Conservation (phyloP, 306 rosid species). For the Comarum palustre region DNA sequence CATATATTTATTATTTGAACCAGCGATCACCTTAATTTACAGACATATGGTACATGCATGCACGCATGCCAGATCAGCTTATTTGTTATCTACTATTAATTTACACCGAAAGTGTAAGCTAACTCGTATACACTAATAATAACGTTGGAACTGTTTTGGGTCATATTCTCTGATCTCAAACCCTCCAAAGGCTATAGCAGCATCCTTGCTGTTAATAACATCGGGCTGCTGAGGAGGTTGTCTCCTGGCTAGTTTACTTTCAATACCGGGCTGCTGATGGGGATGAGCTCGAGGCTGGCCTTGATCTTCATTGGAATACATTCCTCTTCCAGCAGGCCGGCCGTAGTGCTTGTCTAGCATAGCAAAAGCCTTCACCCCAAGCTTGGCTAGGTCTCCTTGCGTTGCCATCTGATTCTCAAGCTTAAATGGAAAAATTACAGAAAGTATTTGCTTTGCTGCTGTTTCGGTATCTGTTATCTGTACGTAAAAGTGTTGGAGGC, state of each 20-base stretch:
- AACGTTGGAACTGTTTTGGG: background rate
- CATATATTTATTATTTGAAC: background rate
- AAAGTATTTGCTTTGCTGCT: background rate
- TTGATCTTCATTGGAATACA: background rate
- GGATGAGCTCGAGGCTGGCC: constrained; percentile 3
- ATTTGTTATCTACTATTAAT: background rate
- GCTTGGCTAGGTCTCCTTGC: constrained; percentile 16
- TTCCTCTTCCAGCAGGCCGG: background rate
- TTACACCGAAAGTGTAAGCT: background rate
- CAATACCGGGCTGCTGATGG: no score
- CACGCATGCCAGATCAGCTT: background rate
- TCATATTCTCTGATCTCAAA: background rate
- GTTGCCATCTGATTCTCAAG: constrained; percentile 18
- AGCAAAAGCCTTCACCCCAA: constrained; percentile 31
- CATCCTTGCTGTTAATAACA: background rate
- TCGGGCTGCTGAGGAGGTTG: background rate
- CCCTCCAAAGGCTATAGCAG: background rate
- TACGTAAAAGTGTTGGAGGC: background rate
- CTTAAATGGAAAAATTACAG: background rate
- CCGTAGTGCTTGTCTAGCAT: constrained; percentile 30
- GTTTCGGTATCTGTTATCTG: background rate
- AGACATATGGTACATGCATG: background rate
- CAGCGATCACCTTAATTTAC: background rate
- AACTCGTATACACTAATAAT: background rate
- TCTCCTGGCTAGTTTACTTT: no score